These are phyloP conservation scores for Phialophora macrospora DNA, from an alignment of 2,329 filamentous ascomycete genomes.

Conservation along the genomic window DNA sequence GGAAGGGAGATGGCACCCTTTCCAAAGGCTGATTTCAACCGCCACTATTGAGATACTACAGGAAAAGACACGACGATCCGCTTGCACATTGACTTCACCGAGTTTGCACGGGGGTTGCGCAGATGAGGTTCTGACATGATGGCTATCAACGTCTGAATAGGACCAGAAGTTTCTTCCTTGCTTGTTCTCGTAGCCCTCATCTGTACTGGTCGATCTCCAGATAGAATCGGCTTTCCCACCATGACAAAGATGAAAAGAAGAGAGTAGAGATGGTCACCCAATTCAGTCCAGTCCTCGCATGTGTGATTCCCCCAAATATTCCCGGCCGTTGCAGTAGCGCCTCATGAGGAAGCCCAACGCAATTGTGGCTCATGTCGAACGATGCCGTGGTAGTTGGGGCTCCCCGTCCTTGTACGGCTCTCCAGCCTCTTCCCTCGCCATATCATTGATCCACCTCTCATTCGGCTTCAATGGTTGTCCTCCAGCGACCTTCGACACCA, in stretches of 20 bases:
- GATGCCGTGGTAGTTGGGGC: slow-evolving; percentile 61
- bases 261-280: neutral
- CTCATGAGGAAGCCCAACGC: neutral
- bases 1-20: neutral
- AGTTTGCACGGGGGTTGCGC: neutral
- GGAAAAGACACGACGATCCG: neutral
- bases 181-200: neutral
- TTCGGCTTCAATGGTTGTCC: slow-evolving; percentile 63
- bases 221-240: neutral
- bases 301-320: neutral
- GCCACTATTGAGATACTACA: neutral
- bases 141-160: neutral
- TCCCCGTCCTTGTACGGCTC: slow-evolving; percentile 64
- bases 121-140: neutral
- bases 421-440: slow-evolving; percentile 69
- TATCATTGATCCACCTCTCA: slow-evolving; percentile 73
- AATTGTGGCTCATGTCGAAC: slow-evolving; percentile 33
- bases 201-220: neutral
- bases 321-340: neutral
- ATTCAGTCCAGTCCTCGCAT: neutral
- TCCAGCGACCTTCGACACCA: slow-evolving; percentile 70
- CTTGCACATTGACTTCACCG: neutral
- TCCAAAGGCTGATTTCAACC: neutral
- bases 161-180: neutral
- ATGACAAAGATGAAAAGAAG: neutral